Evolutionary conservation across 2,329 filamentous ascomycete species (phyloP).

Genomic region (Botrytis sinoallii): DNA sequence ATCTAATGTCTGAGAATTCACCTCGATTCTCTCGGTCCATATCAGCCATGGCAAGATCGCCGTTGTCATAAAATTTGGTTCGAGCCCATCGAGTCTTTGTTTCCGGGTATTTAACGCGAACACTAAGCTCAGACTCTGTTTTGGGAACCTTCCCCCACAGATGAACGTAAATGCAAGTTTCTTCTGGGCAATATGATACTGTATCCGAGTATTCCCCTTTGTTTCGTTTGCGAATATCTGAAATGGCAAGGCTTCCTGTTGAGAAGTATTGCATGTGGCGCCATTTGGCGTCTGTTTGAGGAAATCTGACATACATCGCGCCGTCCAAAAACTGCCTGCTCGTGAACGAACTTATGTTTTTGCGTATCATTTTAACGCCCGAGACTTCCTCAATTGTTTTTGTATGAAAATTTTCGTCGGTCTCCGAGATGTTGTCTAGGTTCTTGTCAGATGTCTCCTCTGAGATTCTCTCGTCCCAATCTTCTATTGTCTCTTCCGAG

Average conservation of each 20-base stretch:
- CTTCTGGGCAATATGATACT: conserved; percentile 8
- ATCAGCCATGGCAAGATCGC: conserved; percentile 8
- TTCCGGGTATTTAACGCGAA: conserved; percentile 18
- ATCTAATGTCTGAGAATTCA: conserved; percentile 7
- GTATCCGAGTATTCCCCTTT: conserved; percentile 25
- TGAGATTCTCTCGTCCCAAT: background rate
- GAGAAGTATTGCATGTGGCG: conserved; percentile 20
- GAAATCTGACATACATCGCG: conserved; percentile 24
- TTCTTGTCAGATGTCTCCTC: background rate
- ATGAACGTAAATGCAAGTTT: conserved; percentile 25
- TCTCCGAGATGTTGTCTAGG: background rate
- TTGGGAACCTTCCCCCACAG: conserved; percentile 14
- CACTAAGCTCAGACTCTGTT: background rate
- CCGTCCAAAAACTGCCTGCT: background rate
- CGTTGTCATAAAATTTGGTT: conserved; percentile 2
- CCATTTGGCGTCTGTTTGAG: conserved; percentile 19
- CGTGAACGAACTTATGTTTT: conserved; percentile 9
- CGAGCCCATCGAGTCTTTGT: conserved; percentile 19
- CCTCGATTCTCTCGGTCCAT: conserved; percentile 2
- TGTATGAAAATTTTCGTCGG: background rate
- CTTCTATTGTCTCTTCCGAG: conserved; percentile 11
- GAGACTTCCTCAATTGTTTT: background rate
- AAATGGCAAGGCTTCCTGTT: conserved; percentile 25
- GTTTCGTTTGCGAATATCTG: conserved; percentile 23
- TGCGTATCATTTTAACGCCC: background rate